A percentile compares a stretch with the other conserved stretches of the same genome.
Conservation (phyloP, 495 filamentous ascomycete genomes). For the Penicillium arizonense region DNA sequence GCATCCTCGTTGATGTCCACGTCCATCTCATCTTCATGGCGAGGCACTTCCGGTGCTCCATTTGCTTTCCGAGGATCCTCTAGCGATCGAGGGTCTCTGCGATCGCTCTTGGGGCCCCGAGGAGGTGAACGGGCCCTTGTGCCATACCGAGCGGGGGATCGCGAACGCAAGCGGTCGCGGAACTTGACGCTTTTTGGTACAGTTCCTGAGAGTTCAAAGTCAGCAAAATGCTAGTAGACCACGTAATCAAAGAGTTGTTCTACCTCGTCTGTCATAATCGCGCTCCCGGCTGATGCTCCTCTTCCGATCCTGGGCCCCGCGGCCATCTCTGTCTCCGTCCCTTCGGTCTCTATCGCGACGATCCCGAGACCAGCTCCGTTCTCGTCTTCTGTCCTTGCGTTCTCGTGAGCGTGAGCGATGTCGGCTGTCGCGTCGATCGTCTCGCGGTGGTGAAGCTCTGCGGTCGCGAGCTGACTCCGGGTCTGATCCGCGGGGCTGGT, state of each 20-base stretch:
- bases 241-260: background rate
- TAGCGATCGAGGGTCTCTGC: conserved; percentile 27
- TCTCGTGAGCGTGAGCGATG: conserved; percentile 46
- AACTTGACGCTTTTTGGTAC: conserved; percentile 36
- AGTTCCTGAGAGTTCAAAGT: conserved; percentile 18
- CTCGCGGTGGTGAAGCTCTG: conserved; percentile 33
- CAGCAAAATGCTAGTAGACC: background rate
- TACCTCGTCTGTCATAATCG: conserved; percentile 43
- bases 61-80: conserved; percentile 24
- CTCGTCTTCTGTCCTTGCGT: conserved; percentile 36
- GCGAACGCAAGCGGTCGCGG: conserved; percentile 45
- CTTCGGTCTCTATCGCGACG: conserved; percentile 37
- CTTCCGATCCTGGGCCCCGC: conserved; percentile 38
- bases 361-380: conserved; percentile 48
- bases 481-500: conserved; percentile 24
- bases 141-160: conserved; percentile 39
- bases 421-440: conserved; percentile 33
- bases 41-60: conserved; percentile 18
- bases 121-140: conserved; percentile 33
- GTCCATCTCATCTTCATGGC: conserved; percentile 40
- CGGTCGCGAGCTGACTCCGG: conserved; percentile 35
- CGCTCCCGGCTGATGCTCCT: conserved; percentile 49
- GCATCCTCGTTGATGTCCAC: conserved; percentile 49
- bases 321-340: conserved; percentile 42
- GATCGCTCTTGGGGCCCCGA: conserved; percentile 32